Conservation (phyloP, 1,284 basidiomycete species). For the Microbotryum violaceum region DNA sequence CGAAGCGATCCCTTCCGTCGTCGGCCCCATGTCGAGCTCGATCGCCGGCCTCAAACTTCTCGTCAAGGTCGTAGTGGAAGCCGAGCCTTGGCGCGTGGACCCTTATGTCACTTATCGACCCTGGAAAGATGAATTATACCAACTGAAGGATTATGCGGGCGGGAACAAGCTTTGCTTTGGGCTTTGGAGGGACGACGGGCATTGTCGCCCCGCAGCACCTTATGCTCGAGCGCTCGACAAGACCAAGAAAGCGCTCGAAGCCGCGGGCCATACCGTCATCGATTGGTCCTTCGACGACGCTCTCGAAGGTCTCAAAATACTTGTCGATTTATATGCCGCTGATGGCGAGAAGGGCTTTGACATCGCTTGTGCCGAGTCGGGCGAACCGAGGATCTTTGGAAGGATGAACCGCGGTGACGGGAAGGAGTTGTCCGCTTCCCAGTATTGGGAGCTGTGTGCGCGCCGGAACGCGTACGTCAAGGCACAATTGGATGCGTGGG, state of each 20-base stretch:
- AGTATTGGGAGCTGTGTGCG: slow-evolving; percentile 50
- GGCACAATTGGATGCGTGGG: slow-evolving; percentile 53
- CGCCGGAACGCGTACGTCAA: slow-evolving; percentile 46
- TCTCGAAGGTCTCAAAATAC: slow-evolving; percentile 35
- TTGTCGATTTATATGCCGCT: slow-evolving; percentile 34
- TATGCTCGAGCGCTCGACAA: slow-evolving; percentile 56
- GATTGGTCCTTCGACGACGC: slow-evolving; percentile 49
- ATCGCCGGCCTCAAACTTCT: slow-evolving; percentile 57
- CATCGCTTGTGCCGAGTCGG: slow-evolving; percentile 26
- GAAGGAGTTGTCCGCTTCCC: slow-evolving; percentile 44
- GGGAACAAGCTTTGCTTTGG: slow-evolving; percentile 56
- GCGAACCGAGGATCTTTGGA: slow-evolving; percentile 31
- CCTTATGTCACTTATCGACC: slow-evolving; percentile 51
- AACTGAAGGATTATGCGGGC: slow-evolving; percentile 53
- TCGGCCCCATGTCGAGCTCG: slow-evolving; percentile 60
- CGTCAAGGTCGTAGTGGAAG: slow-evolving; percentile 52
- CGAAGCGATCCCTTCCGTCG: slow-evolving; percentile 55
- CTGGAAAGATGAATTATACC: slow-evolving; percentile 57
- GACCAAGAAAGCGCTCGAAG: slow-evolving; percentile 53
- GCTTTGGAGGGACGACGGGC: slow-evolving; percentile 57
- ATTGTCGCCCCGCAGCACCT: slow-evolving; percentile 62
- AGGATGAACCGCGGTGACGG: slow-evolving; percentile 12
- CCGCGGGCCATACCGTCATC: slow-evolving; percentile 54
- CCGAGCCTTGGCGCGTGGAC: slow-evolving; percentile 62
- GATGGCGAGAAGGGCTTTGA: slow-evolving; percentile 27